phyloP scores from a whole-genome alignment of 306 rosid species.

The Acacia confusa region DNA sequence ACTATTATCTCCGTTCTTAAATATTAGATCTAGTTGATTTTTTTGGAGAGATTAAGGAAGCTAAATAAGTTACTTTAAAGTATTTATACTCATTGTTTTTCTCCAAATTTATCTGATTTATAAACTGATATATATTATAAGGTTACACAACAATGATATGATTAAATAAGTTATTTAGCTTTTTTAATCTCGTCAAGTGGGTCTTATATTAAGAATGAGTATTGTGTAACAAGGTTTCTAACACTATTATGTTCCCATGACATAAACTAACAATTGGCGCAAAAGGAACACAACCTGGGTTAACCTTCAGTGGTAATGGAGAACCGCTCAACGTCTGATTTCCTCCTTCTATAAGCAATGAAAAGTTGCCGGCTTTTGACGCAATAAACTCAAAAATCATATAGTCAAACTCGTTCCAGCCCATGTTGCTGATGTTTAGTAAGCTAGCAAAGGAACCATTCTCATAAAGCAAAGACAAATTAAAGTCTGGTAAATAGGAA shows the following conservation, averaged over 20 bases:
- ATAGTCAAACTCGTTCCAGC: constrained; percentile 72
- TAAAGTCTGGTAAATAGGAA: constrained; percentile 50
- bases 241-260: not conserved
- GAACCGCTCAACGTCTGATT: constrained; percentile 67
- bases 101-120: no score
- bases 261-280: not conserved
- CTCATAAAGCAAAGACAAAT: constrained; percentile 41
- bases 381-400: constrained; percentile 56
- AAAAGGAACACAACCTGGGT: constrained; percentile 58
- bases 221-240: not conserved
- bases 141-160: no score
- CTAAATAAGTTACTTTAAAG: no score
- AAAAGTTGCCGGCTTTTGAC: constrained; percentile 60
- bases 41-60: no score
- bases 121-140: no score
- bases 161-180: no score
- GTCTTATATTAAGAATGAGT: no score
- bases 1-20: no score
- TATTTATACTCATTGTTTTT: no score
- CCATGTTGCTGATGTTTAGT: constrained; percentile 52
- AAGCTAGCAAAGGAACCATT: constrained; percentile 55
- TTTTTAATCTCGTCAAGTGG: no score
- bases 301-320: constrained; percentile 72
- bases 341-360: constrained; percentile 56
- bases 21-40: no score